phyloP scores from a whole-genome alignment of 2,329 filamentous ascomycete species.

The Fusarium sp. region DNA sequence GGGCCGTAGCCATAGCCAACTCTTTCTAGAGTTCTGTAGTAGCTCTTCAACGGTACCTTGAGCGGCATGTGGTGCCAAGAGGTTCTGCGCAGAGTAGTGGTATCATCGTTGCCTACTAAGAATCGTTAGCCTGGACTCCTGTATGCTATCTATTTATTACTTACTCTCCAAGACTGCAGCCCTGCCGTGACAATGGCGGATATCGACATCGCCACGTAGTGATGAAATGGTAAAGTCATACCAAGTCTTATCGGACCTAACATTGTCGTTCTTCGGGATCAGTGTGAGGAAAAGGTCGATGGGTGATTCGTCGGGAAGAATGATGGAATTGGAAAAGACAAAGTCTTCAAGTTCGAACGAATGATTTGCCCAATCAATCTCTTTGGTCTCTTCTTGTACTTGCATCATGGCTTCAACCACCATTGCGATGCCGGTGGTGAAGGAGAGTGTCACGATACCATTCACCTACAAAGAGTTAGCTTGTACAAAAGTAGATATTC shows the following conservation, averaged over 20 bases:
- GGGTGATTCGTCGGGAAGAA: constrained; percentile 38
- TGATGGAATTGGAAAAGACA: constrained; percentile 45
- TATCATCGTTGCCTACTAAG: neutral
- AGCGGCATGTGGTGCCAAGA: constrained; percentile 45
- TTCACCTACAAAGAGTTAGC: constrained; percentile 37
- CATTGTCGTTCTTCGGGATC: constrained; percentile 34
- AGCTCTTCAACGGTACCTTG: constrained; percentile 40
- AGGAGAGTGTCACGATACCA: constrained; percentile 42
- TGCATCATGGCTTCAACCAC: constrained; percentile 45
- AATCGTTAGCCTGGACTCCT: constrained; percentile 7
- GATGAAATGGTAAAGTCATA: constrained; percentile 45
- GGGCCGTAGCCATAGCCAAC: constrained; percentile 44
- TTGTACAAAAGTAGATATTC: neutral
- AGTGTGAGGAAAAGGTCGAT: constrained; percentile 44
- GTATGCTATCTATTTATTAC: neutral
- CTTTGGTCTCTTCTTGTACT: constrained; percentile 39
- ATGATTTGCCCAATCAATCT: constrained; percentile 35
- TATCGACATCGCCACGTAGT: constrained; percentile 43
- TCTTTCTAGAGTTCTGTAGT: constrained; percentile 42
- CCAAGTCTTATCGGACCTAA: constrained; percentile 35
- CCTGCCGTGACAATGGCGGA: constrained; percentile 41
- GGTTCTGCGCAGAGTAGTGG: constrained; percentile 19
- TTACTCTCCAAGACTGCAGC: constrained; percentile 35
- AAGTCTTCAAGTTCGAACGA: constrained; percentile 43
- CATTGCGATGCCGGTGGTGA: constrained; percentile 44